Evolutionary conservation across 2,329 filamentous ascomycete species (phyloP).

Genomic region (Berkeleyomyces rouxiae): DNA sequence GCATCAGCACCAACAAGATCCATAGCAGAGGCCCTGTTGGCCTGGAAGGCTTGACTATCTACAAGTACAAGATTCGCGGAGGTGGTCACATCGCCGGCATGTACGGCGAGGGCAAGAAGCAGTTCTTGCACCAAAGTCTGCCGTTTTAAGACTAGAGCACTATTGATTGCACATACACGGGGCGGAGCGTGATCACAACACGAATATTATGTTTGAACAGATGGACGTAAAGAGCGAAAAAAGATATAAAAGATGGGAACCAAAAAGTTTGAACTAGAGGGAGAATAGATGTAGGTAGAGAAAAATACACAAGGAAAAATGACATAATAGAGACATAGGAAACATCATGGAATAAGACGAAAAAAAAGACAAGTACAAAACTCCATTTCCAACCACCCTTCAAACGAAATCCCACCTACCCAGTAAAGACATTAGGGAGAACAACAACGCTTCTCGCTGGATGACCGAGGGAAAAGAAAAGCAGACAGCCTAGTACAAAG

Average conservation of each 20-base stretch:
- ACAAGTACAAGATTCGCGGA: constrained; percentile 85
- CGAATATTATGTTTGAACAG: not conserved
- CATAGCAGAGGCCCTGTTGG: constrained; percentile 87
- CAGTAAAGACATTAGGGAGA: not conserved
- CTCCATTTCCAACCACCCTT: not conserved
- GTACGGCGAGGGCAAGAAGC: constrained; percentile 49
- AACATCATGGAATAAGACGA: not conserved
- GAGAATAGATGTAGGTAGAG: not conserved
- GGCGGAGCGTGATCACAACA: not conserved
- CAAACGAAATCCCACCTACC: not conserved
- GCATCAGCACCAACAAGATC: constrained; percentile 98
- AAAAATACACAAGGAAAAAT: not conserved
- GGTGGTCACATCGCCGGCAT: constrained; percentile 64
- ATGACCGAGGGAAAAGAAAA: not conserved
- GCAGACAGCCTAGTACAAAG: not conserved
- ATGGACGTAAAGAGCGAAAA: not conserved
- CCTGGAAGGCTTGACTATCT: constrained; percentile 86
- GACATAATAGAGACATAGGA: not conserved
- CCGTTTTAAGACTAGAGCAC: constrained; percentile 12
- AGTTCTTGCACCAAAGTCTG: constrained; percentile 42
- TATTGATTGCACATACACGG: not conserved
- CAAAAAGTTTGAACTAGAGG: not conserved
- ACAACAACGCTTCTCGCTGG: not conserved
- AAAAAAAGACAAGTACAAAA: not conserved
- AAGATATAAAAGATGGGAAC: not conserved